Evolutionary conservation across 2,329 filamentous ascomycete species (phyloP), one percentile per base, ranked within the genome.

Genomic region (Thelonectria rubi): DNA sequence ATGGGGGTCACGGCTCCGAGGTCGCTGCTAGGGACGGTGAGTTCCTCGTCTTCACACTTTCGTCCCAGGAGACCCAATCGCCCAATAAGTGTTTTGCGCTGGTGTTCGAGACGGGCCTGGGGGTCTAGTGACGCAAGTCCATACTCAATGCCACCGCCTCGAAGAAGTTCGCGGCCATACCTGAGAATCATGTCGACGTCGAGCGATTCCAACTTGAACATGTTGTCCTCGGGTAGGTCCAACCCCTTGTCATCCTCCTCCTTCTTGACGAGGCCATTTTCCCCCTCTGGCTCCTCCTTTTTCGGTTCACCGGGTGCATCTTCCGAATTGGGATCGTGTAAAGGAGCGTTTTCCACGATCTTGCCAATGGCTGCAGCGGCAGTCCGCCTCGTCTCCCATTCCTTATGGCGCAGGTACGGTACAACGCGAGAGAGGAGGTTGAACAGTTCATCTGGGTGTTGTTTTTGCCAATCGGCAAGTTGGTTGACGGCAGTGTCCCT

Each of bases 401-500:
- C 94, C 76, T 94, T 97, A 69, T 95, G 94, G 60, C 92, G 88
- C 30, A 99, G 84, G 77, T 97, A 99, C 1, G 95, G 94, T n/a
- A 99, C 89, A 32, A 99, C 94, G 63, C 94, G 86, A 30, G 93
- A 94, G 12, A 99, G 85, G 7, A 99, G 85, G 74, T 98, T 97
- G 80, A 98, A 98, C 1, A 99, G 83, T 77, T 99, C 96, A 79
- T 99, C 94, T 0, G 95, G 95, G 72, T 98, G 95, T 77, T 95
- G 92, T 76, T 97, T 98, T 79, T 99, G 96, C 78, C 97, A 95
- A 79, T 99, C 95, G 64, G 94, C 95, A 65, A 99, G 86, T 80
- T 99, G 95, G 74, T 96, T 93, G 64, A 97, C 95, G 65, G 95
- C 96, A 65, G 95, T 99, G 75, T 97, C 97, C 69, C 96, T 90